phyloP scores from a whole-genome alignment of 768 basidiomycete genomes.

The Lentinula boryana region DNA sequence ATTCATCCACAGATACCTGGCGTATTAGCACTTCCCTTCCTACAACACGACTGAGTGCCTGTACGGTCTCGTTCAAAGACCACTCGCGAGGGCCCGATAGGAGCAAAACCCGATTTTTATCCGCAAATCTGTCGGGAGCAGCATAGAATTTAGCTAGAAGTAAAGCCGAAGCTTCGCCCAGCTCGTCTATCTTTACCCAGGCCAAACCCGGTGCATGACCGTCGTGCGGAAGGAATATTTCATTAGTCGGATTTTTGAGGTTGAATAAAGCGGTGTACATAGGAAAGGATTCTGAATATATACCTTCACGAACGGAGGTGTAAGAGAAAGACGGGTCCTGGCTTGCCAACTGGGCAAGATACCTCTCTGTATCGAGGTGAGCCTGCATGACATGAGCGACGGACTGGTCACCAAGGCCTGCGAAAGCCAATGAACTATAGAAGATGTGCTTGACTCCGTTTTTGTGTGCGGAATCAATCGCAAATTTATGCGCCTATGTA shows the following conservation, averaged over 20 bases:
- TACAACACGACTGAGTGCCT: background rate
- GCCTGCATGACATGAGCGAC: conserved; percentile 1
- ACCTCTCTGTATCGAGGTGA: conserved; percentile 1
- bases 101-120: background rate
- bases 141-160: background rate
- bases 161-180: background rate
- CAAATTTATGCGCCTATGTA: background rate
- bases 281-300: background rate
- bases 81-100: background rate
- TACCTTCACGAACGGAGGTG: background rate
- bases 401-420: background rate
- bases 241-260: background rate
- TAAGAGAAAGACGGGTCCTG: background rate
- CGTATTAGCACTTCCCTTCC: background rate
- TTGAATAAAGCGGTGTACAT: conserved; percentile 1
- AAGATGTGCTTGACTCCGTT: conserved; percentile 3
- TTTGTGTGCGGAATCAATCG: background rate
- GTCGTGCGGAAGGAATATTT: background rate
- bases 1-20: background rate
- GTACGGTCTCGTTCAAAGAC: background rate
- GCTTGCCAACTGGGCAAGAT: background rate
- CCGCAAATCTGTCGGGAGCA: background rate
- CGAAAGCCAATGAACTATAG: conserved; percentile 1
- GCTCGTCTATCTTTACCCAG: conserved; percentile 3
- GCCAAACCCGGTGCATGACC: background rate